Base-by-base conservation (phyloP, 2,329 filamentous ascomycete species). In the Chaetoscypha palmicola region DNA sequence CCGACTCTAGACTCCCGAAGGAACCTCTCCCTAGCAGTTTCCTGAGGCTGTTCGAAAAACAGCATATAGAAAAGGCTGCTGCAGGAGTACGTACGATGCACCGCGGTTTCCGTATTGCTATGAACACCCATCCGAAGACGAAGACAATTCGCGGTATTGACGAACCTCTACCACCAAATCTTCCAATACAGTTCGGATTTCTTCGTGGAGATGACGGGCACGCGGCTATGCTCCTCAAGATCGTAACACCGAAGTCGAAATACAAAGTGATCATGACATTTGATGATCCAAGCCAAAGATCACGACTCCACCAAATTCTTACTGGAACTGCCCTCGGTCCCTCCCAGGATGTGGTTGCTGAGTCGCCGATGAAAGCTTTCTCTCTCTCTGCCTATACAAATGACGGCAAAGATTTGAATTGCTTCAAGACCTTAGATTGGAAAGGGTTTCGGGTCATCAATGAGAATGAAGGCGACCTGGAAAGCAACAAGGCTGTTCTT, bases 241-340 rank as follows among this genome's bases (percentile, higher is more conserved):
- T 87, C 40, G 79, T 51, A 23, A 54, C 58, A 23, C 46, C 40
- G 2, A 53, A 52, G 30, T 46, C 48, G 9, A 54, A 51, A 23
- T 84, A 84, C 26, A 80, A 77, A 2, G 83, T 91, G 72, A 74
- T 90, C 16, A 69, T 94, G 53, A 82, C 85, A 0, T 95, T 96
- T 64, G 71, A 76, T 20, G 79, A 89, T 45, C 70, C 76, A n/a
- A 76, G 79, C 46, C 82, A 89, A 51, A 77, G 87, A 11, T 72
- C 81, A 38, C 72, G 72, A 23, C 73, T 94, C 41, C 84, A 91
- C 59, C 82, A 79, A 14, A 68, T 87, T 1, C 69, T 94, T 14
- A 82, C 83, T 1, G 86, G 86, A 2, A 83, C 84, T 48, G 72
- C 77, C n/a, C 66, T 89, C 14, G 72, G 76, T 12, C 68, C 75